phyloP scores from a whole-genome alignment of 2,329 filamentous ascomycete genomes.

The Biscogniauxia mediterranea region DNA sequence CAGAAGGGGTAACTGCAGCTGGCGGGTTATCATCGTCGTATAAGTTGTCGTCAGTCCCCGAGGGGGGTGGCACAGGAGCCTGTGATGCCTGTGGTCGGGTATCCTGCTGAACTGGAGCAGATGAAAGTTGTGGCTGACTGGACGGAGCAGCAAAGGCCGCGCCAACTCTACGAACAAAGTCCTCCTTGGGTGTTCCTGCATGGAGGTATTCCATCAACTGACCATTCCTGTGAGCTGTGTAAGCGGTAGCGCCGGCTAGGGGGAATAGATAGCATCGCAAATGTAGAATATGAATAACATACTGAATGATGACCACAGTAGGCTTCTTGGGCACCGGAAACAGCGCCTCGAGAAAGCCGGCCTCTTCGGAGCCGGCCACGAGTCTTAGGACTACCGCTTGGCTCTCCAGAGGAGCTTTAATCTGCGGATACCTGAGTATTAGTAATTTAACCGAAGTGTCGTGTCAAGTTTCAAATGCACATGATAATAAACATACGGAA shows the following conservation, averaged over 20 bases:
- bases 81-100: conserved; percentile 8
- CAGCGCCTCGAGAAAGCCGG: conserved; percentile 76
- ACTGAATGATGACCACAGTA: conserved; percentile 76
- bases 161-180: conserved; percentile 60
- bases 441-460: neutral
- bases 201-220: conserved; percentile 75
- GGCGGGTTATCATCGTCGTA: conserved; percentile 17
- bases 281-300: conserved; percentile 26
- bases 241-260: conserved; percentile 3
- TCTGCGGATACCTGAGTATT: conserved; percentile 38
- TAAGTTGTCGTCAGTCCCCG: conserved; percentile 11
- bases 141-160: conserved; percentile 37
- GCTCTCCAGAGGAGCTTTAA: conserved; percentile 54
- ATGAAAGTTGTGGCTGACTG: conserved; percentile 12
- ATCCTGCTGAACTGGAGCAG: conserved; percentile 10
- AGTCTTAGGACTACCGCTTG: conserved; percentile 71
- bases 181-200: conserved; percentile 60
- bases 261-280: neutral
- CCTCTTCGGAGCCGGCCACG: conserved; percentile 72
- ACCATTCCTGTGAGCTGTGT: conserved; percentile 56
- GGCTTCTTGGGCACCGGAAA: conserved; percentile 79
- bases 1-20: conserved; percentile 6
- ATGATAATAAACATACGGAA: conserved; percentile 41
- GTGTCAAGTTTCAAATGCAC: too few species aligned
- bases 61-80: neutral